phyloP scores from a whole-genome alignment of 2,329 filamentous ascomycete genomes.

The Venturia nashicola region DNA sequence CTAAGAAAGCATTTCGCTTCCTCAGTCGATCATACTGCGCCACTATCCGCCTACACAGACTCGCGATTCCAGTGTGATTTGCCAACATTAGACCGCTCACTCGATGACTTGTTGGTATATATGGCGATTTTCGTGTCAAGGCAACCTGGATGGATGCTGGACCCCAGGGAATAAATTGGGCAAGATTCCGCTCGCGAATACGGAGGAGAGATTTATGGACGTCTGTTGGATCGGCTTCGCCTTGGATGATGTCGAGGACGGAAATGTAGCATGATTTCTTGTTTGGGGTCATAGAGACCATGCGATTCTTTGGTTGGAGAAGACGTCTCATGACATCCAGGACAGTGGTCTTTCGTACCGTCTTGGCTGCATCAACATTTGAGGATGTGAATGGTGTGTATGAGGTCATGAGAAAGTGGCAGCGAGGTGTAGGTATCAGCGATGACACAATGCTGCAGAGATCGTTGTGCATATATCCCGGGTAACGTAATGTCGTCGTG shows the following conservation, averaged over 20 bases:
- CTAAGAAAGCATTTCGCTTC: conserved; percentile 93
- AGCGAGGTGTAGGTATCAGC: conserved; percentile 88
- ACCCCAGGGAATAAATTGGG: conserved; percentile 97
- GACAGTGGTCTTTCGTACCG: conserved; percentile 94
- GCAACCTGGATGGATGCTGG: conserved; percentile 96
- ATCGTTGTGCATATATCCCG: conserved; percentile 99
- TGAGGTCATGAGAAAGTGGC: conserved; percentile 96
- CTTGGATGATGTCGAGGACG: conserved; percentile 97
- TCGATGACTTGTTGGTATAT: conserved; percentile 84
- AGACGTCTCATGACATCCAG: conserved; percentile 93
- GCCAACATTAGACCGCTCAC: conserved; percentile 96
- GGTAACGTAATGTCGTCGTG: conserved; percentile 91
- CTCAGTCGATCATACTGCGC: conserved; percentile 86
- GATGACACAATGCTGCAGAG: conserved; percentile 93
- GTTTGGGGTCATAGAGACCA: conserved; percentile 90
- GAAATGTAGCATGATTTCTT: conserved; percentile 99
- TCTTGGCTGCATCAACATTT: conserved; percentile 93
- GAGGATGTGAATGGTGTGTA: conserved; percentile 97
- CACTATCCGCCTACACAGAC: conserved; percentile 89
- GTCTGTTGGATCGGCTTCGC: conserved; percentile 94
- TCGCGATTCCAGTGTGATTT: conserved; percentile 95
- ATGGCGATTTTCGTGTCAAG: conserved; percentile 89
- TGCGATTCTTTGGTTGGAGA: conserved; percentile 95
- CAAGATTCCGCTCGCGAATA: conserved; percentile 85
- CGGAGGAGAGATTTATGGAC: conserved; percentile 92